A percentile compares a stretch with the other conserved stretches of the same genome.
These are phyloP conservation scores for Gyromitra esculenta DNA, from an alignment of 2,329 filamentous ascomycete species.

Conservation along the genomic window DNA sequence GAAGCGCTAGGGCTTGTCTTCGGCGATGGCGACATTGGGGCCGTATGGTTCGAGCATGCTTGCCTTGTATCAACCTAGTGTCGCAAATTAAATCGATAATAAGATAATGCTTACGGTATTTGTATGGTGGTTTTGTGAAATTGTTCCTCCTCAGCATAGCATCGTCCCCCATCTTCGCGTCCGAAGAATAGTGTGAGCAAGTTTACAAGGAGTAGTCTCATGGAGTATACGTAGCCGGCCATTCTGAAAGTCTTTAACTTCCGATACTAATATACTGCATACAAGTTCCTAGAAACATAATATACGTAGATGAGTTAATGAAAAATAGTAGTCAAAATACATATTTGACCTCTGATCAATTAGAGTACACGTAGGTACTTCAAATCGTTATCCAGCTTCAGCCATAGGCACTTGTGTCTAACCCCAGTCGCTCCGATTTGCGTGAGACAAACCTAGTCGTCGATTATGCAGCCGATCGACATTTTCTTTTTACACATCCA, in stretches of 20 bases:
- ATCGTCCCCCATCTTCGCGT: neutral
- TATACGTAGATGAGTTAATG: too few species aligned
- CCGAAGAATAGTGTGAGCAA: neutral
- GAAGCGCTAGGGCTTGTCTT: constrained; percentile 72
- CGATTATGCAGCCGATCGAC: too few species aligned
- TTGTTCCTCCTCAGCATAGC: constrained; percentile 2
- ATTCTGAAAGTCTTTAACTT: neutral
- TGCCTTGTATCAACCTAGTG: constrained; percentile 65
- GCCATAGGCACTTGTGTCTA: too few species aligned
- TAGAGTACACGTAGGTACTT: too few species aligned
- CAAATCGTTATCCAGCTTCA: too few species aligned
- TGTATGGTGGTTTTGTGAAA: constrained; percentile 6
- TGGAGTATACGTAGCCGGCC: neutral
- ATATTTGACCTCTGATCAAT: too few species aligned
- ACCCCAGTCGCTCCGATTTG: too few species aligned
- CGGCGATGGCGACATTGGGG: constrained; percentile 75
- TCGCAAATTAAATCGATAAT: neutral
- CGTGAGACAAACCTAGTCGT: too few species aligned
- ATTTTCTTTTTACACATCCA: too few species aligned
- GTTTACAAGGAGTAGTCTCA: neutral
- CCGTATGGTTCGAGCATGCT: constrained; percentile 61
- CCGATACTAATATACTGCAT: neutral
- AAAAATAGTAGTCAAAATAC: too few species aligned
- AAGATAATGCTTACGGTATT: constrained; percentile 2
- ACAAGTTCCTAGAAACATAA: neutral